These are phyloP conservation scores for Apiotrichum akiyoshidainum DNA, from an alignment of 1,284 basidiomycete species.

Conservation along the genomic window DNA sequence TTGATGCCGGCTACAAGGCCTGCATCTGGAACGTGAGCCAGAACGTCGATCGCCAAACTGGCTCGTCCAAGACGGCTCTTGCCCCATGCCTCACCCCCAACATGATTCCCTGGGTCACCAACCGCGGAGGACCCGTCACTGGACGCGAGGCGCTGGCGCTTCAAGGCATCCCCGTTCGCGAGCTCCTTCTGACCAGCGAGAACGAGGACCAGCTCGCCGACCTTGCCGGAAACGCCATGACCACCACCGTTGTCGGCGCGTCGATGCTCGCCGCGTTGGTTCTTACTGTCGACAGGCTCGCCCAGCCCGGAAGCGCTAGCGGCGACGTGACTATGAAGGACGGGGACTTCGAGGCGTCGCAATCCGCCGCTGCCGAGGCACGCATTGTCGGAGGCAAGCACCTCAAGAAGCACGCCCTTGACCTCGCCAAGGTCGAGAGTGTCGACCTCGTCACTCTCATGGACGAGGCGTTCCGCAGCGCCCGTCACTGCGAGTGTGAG, in stretches of 20 bases:
- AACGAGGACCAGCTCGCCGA: slow-evolving; percentile 91
- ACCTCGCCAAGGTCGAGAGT: slow-evolving; percentile 61
- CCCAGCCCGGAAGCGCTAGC: slow-evolving; percentile 63
- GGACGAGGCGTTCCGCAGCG: slow-evolving; percentile 63
- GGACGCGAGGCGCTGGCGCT: slow-evolving; percentile 88
- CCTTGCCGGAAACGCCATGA: slow-evolving; percentile 95
- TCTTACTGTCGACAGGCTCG: slow-evolving; percentile 61
- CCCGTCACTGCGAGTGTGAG: slow-evolving; percentile 82
- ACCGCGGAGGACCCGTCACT: slow-evolving; percentile 93
- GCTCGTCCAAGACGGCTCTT: slow-evolving; percentile 74
- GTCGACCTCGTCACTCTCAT: slow-evolving; percentile 61
- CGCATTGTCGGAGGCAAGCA: slow-evolving; percentile 68
- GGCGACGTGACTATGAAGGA: slow-evolving; percentile 45
- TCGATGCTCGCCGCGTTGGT: slow-evolving; percentile 81
- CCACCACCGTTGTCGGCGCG: slow-evolving; percentile 89
- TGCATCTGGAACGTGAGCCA: slow-evolving; percentile 98
- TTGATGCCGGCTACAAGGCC: slow-evolving; percentile 84
- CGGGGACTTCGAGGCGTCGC: slow-evolving; percentile 37
- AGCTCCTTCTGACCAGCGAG: slow-evolving; percentile 85
- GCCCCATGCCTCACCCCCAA: slow-evolving; percentile 89
- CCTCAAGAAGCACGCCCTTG: slow-evolving; percentile 62
- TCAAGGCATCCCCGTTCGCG: slow-evolving; percentile 88
- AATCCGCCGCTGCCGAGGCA: slow-evolving; percentile 53
- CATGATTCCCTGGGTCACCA: slow-evolving; percentile 95
- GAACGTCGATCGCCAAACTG: slow-evolving; percentile 87